Evolutionary conservation across 2,329 filamentous ascomycete species (phyloP).

Genomic region (Verticillium dahliae): DNA sequence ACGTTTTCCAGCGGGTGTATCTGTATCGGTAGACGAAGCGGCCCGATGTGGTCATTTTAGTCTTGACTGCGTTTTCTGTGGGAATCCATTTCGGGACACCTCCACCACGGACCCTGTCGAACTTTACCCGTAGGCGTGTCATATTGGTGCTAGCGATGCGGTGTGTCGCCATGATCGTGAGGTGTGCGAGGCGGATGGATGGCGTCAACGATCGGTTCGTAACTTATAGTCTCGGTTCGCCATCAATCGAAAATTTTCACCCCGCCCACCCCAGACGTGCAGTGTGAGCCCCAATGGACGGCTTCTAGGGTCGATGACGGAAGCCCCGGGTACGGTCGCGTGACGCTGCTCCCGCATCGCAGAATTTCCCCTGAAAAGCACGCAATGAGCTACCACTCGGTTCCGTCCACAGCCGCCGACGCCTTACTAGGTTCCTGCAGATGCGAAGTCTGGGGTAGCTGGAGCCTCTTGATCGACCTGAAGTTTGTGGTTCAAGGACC

Average conservation of each 20-base stretch:
- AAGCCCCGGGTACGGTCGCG: neutral
- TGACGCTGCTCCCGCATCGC: neutral
- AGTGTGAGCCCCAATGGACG: neutral
- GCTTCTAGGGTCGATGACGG: neutral
- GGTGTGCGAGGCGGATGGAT: neutral
- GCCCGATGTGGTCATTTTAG: neutral
- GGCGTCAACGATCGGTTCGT: neutral
- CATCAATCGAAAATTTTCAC: neutral
- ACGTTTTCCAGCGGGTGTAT: neutral
- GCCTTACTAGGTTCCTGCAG: neutral
- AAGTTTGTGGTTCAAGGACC: neutral
- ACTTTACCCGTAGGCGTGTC: neutral
- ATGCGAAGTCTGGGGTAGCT: neutral
- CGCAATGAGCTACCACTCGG: neutral
- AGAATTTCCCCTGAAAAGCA: neutral
- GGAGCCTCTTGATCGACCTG: neutral
- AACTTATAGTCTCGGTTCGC: neutral
- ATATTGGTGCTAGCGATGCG: neutral
- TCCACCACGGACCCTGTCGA: too few species aligned
- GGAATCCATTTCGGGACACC: neutral
- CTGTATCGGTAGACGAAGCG: neutral
- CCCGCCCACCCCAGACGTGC: too few species aligned
- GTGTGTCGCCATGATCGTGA: neutral
- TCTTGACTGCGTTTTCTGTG: neutral
- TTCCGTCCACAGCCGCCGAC: neutral